Percentiles rank a stretch among this genome's conserved stretches.
Evolutionary conservation across 352 stramenopile genomes (phyloP).

Genomic region (Aphanomyces euteiches): DNA sequence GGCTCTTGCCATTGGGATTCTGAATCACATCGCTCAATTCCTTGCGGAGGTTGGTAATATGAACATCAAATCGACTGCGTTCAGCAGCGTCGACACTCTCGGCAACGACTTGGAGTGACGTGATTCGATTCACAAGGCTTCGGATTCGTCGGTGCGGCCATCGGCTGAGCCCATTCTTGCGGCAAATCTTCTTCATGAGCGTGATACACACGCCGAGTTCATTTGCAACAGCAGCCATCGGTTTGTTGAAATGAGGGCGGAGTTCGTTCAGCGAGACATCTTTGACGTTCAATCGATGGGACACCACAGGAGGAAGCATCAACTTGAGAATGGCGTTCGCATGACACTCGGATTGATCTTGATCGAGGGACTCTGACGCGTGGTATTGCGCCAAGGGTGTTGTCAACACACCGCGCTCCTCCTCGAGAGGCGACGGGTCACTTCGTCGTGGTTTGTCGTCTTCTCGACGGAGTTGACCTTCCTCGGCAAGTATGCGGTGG

Average conservation of each 20-base stretch:
- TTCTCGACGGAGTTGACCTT: slow-evolving; percentile 6
- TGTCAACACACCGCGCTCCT: background rate
- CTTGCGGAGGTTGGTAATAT: slow-evolving; percentile 56
- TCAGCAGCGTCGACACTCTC: slow-evolving; percentile 49
- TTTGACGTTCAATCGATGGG: slow-evolving; percentile 50
- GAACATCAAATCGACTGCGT: slow-evolving; percentile 55
- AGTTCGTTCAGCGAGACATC: slow-evolving; percentile 78
- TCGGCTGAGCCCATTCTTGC: slow-evolving; percentile 69
- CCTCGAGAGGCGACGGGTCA: no score
- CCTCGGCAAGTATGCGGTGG: slow-evolving; percentile 27
- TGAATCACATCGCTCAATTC: slow-evolving; percentile 76
- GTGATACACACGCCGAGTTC: slow-evolving; percentile 82
- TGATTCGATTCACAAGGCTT: slow-evolving; percentile 79
- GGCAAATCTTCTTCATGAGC: slow-evolving; percentile 86
- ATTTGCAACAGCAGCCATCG: slow-evolving; percentile 75
- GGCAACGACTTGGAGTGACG: slow-evolving; percentile 63
- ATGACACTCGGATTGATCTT: background rate
- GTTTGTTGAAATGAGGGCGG: slow-evolving; percentile 79
- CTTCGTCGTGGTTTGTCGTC: background rate
- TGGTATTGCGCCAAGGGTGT: background rate
- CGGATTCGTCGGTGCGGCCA: slow-evolving; percentile 81
- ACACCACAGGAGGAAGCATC: slow-evolving; percentile 43
- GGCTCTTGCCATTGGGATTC: slow-evolving; percentile 82
- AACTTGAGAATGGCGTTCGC: slow-evolving; percentile 38
- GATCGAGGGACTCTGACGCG: background rate